phyloP scores from a whole-genome alignment of 352 stramenopile genomes.

The Phytophthora hybrid region DNA sequence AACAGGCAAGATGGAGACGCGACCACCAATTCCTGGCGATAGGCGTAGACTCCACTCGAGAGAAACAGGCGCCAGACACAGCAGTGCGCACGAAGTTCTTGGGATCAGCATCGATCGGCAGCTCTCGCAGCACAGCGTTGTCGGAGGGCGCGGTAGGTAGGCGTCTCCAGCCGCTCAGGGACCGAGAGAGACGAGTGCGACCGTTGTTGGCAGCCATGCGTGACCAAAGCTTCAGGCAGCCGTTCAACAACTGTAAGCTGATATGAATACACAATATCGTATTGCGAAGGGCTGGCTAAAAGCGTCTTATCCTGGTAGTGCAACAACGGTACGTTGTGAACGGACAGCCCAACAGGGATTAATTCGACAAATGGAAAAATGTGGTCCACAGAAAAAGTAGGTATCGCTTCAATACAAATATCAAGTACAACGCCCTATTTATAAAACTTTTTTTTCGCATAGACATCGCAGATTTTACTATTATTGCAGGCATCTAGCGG shows the following conservation, averaged over 20 bases:
- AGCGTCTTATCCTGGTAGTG: too few relatives aligned
- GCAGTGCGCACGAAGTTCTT: constrained; percentile 60
- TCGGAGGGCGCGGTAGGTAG: constrained; percentile 50
- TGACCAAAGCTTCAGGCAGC: background rate
- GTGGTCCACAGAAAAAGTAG: too few relatives aligned
- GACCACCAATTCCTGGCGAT: constrained; percentile 67
- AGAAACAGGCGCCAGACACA: constrained; percentile 70
- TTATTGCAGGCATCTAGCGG: too few relatives aligned
- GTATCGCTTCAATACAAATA: too few relatives aligned
- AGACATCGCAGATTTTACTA: too few relatives aligned
- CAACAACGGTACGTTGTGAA: too few relatives aligned
- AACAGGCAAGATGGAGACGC: constrained; percentile 55
- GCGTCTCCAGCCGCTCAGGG: constrained; percentile 56
- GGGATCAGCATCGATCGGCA: constrained; percentile 65
- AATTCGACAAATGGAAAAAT: too few relatives aligned
- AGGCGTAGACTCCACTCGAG: constrained; percentile 65
- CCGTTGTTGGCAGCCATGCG: constrained; percentile 12
- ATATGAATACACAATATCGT: too few relatives aligned
- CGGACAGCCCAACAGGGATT: too few relatives aligned
- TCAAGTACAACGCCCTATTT: too few relatives aligned
- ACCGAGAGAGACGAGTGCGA: constrained; percentile 23
- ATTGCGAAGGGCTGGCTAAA: too few relatives aligned
- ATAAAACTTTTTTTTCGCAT: too few relatives aligned
- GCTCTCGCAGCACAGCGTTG: constrained; percentile 68
- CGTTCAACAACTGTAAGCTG: background rate